Conservation (phyloP, 2,329 filamentous ascomycete species). For the Capronia coronata region DNA sequence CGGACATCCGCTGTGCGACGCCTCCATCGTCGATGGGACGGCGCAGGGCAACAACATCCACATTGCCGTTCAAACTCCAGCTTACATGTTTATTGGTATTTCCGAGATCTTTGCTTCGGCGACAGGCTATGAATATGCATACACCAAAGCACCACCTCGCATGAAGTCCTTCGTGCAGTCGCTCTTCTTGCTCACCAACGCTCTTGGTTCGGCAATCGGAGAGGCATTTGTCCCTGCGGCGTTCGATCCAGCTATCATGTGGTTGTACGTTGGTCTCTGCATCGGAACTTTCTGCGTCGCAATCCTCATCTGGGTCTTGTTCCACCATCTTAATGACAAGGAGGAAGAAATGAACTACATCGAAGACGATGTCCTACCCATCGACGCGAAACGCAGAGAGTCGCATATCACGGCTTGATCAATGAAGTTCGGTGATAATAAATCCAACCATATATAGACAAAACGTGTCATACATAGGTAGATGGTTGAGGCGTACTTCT, state of each 20-base stretch:
- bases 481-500: no score
- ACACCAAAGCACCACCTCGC: slow-evolving; percentile 69
- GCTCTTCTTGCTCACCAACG: slow-evolving; percentile 64
- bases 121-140: slow-evolving; percentile 67
- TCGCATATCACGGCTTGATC: not conserved
- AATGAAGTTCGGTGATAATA: no score
- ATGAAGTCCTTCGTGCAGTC: slow-evolving; percentile 66
- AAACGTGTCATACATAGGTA: no score
- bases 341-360: slow-evolving; percentile 31
- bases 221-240: slow-evolving; percentile 60
- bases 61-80: slow-evolving; percentile 12
- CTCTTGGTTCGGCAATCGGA: slow-evolving; percentile 63
- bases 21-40: slow-evolving; percentile 59
- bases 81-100: slow-evolving; percentile 29
- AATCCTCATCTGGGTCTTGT: slow-evolving; percentile 3
- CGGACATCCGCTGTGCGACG: slow-evolving; percentile 44
- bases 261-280: slow-evolving; percentile 45
- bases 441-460: no score
- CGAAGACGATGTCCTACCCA: not conserved
- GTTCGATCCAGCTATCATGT: slow-evolving; percentile 59
- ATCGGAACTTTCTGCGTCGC: slow-evolving; percentile 1
- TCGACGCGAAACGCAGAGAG: not conserved
- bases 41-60: slow-evolving; percentile 20
- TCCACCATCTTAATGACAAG: slow-evolving; percentile 29
- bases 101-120: slow-evolving; percentile 39